Conservation (phyloP, 805 yeast species). For the Saccharomycopsis malanga region DNA sequence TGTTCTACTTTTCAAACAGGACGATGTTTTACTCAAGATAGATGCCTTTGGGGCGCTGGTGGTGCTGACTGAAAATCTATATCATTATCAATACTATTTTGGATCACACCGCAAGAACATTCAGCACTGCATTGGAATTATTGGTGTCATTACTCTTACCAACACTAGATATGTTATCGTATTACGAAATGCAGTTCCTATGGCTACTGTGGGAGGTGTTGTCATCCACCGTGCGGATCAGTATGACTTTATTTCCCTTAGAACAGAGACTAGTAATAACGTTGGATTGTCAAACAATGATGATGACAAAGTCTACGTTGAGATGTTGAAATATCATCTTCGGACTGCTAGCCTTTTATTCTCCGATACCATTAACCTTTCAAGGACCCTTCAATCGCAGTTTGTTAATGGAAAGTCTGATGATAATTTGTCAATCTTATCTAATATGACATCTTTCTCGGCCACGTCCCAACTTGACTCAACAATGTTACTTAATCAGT, state of each 20-base stretch:
- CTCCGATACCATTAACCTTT: constrained; percentile 70
- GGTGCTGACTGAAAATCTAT: not conserved
- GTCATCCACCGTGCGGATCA: constrained; percentile 10
- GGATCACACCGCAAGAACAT: constrained; percentile 14
- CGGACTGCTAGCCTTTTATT: constrained; percentile 60
- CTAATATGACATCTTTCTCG: constrained; percentile 1
- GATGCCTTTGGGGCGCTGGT: constrained; percentile 14
- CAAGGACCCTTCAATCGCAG: constrained; percentile 65
- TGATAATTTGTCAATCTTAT: constrained; percentile 26
- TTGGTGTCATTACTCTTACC: constrained; percentile 14
- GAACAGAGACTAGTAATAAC: too few relatives aligned
- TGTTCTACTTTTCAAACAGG: constrained; percentile 15
- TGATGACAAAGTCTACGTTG: constrained; percentile 23
- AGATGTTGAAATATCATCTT: constrained; percentile 60
- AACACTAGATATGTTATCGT: constrained; percentile 11
- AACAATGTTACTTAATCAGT: constrained; percentile 19
- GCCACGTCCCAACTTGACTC: not conserved
- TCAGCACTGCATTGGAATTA: constrained; percentile 17
- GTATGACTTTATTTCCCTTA: constrained; percentile 19
- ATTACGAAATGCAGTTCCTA: not conserved
- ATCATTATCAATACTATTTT: constrained; percentile 17
- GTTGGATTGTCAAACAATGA: too few relatives aligned
- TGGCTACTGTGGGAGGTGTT: constrained; percentile 8
- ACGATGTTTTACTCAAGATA: constrained; percentile 10
- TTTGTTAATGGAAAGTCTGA: not conserved